Evolutionary conservation across 1,284 basidiomycete species (phyloP).

Genomic region (Cutaneotrichosporon mucoides): DNA sequence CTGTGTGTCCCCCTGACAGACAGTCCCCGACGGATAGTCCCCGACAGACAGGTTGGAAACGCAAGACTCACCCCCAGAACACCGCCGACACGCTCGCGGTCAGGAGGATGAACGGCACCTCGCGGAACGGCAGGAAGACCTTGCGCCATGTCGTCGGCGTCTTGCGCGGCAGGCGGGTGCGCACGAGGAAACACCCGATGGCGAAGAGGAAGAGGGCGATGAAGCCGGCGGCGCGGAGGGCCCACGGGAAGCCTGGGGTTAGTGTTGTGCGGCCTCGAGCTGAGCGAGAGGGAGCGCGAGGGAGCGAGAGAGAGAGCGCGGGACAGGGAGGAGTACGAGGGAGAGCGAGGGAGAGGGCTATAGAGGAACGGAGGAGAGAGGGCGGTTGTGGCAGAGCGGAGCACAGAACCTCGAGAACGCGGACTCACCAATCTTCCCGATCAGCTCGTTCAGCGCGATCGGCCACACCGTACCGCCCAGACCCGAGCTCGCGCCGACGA

Average conservation of each 20-base stretch:
- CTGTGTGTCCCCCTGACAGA: no score
- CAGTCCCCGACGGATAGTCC: no score
- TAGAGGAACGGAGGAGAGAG: no score
- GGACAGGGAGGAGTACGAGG: no score
- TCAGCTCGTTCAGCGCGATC: slow-evolving; percentile 5
- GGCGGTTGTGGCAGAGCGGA: no score
- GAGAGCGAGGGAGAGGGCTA: no score
- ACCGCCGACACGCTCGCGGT: slow-evolving; percentile 10
- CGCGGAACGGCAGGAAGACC: slow-evolving; percentile 23
- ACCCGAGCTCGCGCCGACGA: slow-evolving; percentile 31
- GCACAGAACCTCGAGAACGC: no score
- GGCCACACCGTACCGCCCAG: slow-evolving; percentile 42
- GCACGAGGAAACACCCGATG: slow-evolving; percentile 19
- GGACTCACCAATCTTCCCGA: slow-evolving; percentile 4
- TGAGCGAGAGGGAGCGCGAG: no score
- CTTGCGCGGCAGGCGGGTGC: slow-evolving; percentile 20
- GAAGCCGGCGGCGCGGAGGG: slow-evolving; percentile 30
- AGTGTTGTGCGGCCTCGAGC: no score
- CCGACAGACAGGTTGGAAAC: no score
- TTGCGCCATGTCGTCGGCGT: slow-evolving; percentile 21
- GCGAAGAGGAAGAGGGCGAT: slow-evolving; percentile 27
- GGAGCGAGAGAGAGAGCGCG: no score
- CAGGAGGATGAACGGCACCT: slow-evolving; percentile 26
- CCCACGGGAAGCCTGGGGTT: slow-evolving; percentile 18
- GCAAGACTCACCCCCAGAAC: no score